Base-by-base conservation (phyloP, 768 basidiomycete species). In the Mycena chlorophos region DNA sequence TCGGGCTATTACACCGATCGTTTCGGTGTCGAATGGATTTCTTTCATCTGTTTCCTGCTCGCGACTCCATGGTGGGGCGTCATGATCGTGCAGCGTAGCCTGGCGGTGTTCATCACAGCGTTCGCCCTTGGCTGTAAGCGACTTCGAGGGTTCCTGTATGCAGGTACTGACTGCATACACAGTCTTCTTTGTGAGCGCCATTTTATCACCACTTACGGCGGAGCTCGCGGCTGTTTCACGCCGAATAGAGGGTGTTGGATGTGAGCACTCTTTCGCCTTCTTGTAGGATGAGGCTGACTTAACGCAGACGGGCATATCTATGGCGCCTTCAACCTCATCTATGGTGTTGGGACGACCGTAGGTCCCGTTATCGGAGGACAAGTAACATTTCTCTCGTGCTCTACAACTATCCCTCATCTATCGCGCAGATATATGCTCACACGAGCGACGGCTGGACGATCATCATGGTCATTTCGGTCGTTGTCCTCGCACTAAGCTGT, bases 271-370 rank as follows among this genome's bases (percentile, higher is more conserved):
- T 31, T 49, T 43, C 5, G 8, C 8, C 43, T 37, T 28, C 56
- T 39, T 59, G 20, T 38, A 14, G 37, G 5, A 17, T 2, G 12
- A 14, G 5, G 16, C 14, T 55, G 26, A 45, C 26, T n/a, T 19
- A 2, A 43, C 55, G n/a, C 4, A 90, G 89, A 86, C 68, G 88
- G 80, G 1, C 88, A 90, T 63, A 77, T 87, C 3, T 91, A 88
- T 62, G 88, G 83, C 3, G 84, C 83, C 0, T 89, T 88, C 65
- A 91, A 89, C 69, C 64, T 90, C 12, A 82, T 82, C 2, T 89
- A 84, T 57, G 88, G 85, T 1, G 65, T 87, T 54, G 88, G 56
- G 57, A 48, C 28, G 5, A 30, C 40, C 40, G 40, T 37, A 10
- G 20, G 8, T 20, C 27, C 14, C 22, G 30, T 47, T 20, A 16